Evolutionary conservation across 164 flowering plant species (phyloP), one percentile per base, ranked within the genome.

Genomic region (Saururus chinensis): DNA sequence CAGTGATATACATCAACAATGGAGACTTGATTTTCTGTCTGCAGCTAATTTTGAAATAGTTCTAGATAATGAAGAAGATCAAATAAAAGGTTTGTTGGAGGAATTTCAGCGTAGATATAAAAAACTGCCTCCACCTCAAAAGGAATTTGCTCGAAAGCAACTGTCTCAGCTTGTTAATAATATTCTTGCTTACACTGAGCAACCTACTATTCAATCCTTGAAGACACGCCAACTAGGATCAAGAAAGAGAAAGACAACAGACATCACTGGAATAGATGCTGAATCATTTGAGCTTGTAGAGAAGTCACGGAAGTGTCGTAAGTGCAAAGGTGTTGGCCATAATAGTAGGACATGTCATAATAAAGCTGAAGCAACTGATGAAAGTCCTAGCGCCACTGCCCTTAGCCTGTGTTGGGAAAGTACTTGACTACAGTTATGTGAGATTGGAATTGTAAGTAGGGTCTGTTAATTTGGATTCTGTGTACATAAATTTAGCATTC

Each of bases 261-360:
- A 5, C 12, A 53, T 7, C 17, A n/a, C 13, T 53, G 56, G 56
- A 23, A 22, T 5, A 53, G 25, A 53, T 53, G 20, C 22, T 53
- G 56, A 53, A 53, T 53, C 25, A 53, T 10, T 52, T 51, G 64
- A 61, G 40, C 19, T 26, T 4, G 22, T 51, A 23, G 21, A 25
- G 21, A 61, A 30, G 22, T n/a, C 56, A 51, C 19, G 63, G 0
- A 45, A 60, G 63, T 60, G 63, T 25, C 19, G 63, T 42, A 1
- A 40, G 23, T 60, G 63, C 10, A 60, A 60, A 60, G 24, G 14
- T 17, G 30, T 45, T 42, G 53, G 63, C 21, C 63, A 41, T 23
- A 60, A 42, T 22, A 60, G 53, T 42, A 6, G 63, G 48, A 60
- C 63, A 45, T 22, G 63, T 60, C 63, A 41, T 20, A 51, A 42